phyloP scores from a whole-genome alignment of 1,139 yeast species.

The Protomyces inouyei region DNA sequence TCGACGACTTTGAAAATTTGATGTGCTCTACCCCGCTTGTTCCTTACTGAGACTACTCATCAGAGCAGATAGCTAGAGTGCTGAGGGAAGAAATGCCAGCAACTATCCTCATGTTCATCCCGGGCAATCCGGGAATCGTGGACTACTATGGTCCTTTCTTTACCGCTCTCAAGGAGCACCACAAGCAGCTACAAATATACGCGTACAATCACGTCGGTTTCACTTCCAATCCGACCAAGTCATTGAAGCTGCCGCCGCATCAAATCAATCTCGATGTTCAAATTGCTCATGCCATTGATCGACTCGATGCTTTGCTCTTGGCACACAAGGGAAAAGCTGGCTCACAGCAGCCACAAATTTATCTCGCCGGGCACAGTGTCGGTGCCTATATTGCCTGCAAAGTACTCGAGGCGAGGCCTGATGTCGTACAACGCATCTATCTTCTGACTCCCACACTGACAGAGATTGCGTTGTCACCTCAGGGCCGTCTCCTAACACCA shows the following conservation, averaged over 20 bases:
- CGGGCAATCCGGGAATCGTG: constrained; percentile 24
- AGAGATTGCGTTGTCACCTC: constrained; percentile 15
- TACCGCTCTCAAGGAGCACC: background rate
- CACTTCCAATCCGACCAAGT: background rate
- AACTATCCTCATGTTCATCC: constrained; percentile 8
- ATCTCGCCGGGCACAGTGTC: constrained; percentile 21
- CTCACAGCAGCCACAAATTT: background rate
- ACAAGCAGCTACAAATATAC: constrained; percentile 1
- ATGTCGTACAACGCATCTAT: background rate
- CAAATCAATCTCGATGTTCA: constrained; percentile 10
- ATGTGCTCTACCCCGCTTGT: too few relatives aligned
- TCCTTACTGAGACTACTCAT: too few relatives aligned
- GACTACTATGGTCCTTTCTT: constrained; percentile 14
- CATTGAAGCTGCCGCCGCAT: background rate
- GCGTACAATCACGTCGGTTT: constrained; percentile 10
- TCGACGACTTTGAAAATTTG: too few relatives aligned
- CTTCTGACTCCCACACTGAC: constrained; percentile 17
- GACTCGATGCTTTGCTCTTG: background rate
- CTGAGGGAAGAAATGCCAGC: background rate
- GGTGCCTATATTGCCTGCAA: constrained; percentile 21
- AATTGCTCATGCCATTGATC: constrained; percentile 8
- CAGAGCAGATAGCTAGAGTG: too few relatives aligned
- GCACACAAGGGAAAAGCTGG: background rate
- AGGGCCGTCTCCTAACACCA: constrained; percentile 3
- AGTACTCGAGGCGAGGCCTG: constrained; percentile 15